These are phyloP conservation scores for Hypericum perforatum DNA, from an alignment of 345 rosid species.

Conservation along the genomic window DNA sequence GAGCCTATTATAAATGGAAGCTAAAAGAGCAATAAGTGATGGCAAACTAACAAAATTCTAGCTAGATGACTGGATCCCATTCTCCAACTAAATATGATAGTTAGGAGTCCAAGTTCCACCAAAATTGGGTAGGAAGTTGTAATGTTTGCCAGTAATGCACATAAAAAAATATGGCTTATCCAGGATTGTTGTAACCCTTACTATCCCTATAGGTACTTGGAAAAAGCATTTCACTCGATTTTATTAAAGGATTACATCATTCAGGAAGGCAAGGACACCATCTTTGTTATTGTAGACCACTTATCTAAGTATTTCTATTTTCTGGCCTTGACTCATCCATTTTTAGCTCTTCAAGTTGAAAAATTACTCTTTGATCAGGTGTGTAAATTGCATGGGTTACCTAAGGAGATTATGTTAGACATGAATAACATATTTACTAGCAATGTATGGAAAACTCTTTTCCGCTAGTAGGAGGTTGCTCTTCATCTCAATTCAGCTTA, in stretches of 20 bases:
- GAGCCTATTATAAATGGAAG: no score
- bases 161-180: background rate
- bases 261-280: background rate
- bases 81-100: no score
- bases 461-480: background rate
- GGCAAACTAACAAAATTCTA: no score
- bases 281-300: constrained; percentile 9
- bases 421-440: background rate
- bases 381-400: constrained; percentile 1
- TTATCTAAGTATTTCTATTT: constrained; percentile 4
- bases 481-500: background rate
- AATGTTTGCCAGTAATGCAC: constrained; percentile 7
- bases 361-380: background rate
- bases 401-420: background rate
- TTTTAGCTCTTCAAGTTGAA: background rate
- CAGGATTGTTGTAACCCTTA: background rate
- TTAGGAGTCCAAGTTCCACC: no score
- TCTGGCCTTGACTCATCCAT: background rate
- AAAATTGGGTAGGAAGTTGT: background rate
- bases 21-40: no score
- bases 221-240: constrained; percentile 3
- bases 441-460: constrained; percentile 3
- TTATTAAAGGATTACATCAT: background rate
- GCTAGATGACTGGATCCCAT: no score
- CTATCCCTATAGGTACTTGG: background rate